Percentiles rank a stretch among this genome's conserved stretches.
Conservation (phyloP, 108 stramenopile species). For the Skeletonema costatum region DNA sequence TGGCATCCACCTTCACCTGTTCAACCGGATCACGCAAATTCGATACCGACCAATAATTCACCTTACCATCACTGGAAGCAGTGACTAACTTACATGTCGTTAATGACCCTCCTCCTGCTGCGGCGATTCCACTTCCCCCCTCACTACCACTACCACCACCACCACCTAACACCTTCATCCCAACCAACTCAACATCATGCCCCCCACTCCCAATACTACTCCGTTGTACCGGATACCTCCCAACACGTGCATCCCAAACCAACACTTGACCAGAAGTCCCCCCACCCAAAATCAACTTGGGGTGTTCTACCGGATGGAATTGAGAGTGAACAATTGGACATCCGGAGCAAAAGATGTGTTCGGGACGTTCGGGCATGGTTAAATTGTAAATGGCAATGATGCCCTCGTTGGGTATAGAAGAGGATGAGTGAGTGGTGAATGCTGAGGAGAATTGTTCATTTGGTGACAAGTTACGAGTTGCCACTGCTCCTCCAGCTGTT, state of each 20-base stretch:
- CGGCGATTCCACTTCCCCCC: slow-evolving; percentile 51
- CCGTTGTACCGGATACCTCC: slow-evolving; percentile 84
- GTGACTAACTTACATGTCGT: slow-evolving; percentile 71
- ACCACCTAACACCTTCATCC: slow-evolving; percentile 37
- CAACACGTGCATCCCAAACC: slow-evolving; percentile 86
- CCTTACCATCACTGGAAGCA: slow-evolving; percentile 69
- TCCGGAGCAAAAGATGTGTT: slow-evolving; percentile 86
- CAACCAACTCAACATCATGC: slow-evolving; percentile 74
- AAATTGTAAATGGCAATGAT: slow-evolving; percentile 83
- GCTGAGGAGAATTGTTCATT: slow-evolving; percentile 67
- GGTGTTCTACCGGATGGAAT: slow-evolving; percentile 86
- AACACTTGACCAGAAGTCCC: slow-evolving; percentile 83
- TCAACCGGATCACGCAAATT: slow-evolving; percentile 87
- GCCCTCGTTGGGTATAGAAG: slow-evolving; percentile 57
- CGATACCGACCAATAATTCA: slow-evolving; percentile 83
- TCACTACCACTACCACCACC: background rate
- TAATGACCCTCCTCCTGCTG: slow-evolving; percentile 61
- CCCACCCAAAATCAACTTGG: slow-evolving; percentile 76
- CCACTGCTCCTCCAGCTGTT: background rate
- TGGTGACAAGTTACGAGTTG: slow-evolving; percentile 51
- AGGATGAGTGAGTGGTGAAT: slow-evolving; percentile 19
- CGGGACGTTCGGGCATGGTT: slow-evolving; percentile 82
- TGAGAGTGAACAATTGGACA: slow-evolving; percentile 71
- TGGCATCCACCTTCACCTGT: slow-evolving; percentile 61
- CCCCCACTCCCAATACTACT: slow-evolving; percentile 53